A percentile compares a stretch with the other conserved stretches of the same genome.
Evolutionary conservation across 2,329 filamentous ascomycete genomes (phyloP).

Genomic region (Pseudopithomyces maydicus): DNA sequence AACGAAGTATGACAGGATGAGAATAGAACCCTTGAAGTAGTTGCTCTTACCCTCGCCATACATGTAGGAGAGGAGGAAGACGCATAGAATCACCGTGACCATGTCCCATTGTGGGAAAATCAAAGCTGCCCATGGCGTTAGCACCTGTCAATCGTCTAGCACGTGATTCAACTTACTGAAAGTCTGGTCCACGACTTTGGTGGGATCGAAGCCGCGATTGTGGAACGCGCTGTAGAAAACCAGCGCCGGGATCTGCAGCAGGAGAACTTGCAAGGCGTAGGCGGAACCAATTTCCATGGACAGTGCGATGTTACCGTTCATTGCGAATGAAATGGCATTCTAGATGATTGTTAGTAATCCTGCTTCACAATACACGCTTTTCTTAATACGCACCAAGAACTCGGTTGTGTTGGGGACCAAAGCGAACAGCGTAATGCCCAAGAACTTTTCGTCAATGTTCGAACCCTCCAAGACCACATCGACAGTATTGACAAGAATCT

Average conservation of each 20-base stretch:
- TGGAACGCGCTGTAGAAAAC: slow-evolving; percentile 88
- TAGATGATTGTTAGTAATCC: slow-evolving; percentile 39
- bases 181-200: slow-evolving; percentile 64
- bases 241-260: slow-evolving; percentile 90
- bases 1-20: slow-evolving; percentile 90
- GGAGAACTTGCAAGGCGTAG: slow-evolving; percentile 93
- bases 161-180: slow-evolving; percentile 59
- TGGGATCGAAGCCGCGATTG: slow-evolving; percentile 60
- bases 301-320: slow-evolving; percentile 98
- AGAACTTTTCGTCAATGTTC: slow-evolving; percentile 93
- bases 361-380: neutral
- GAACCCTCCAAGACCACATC: slow-evolving; percentile 93
- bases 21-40: slow-evolving; percentile 98
- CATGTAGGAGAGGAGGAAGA: slow-evolving; percentile 96
- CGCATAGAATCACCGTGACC: slow-evolving; percentile 93
- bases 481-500: slow-evolving; percentile 95
- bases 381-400: slow-evolving; percentile 72
- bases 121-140: slow-evolving; percentile 58
- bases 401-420: slow-evolving; percentile 98
- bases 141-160: neutral
- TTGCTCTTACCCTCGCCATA: slow-evolving; percentile 99
- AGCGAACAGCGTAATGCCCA: slow-evolving; percentile 95
- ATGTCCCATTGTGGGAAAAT: slow-evolving; percentile 99
- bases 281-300: slow-evolving; percentile 99
- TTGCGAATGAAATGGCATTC: slow-evolving; percentile 98